These are phyloP conservation scores for Helotiales sp. DNA, from an alignment of 2,329 filamentous ascomycete genomes.

Conservation along the genomic window DNA sequence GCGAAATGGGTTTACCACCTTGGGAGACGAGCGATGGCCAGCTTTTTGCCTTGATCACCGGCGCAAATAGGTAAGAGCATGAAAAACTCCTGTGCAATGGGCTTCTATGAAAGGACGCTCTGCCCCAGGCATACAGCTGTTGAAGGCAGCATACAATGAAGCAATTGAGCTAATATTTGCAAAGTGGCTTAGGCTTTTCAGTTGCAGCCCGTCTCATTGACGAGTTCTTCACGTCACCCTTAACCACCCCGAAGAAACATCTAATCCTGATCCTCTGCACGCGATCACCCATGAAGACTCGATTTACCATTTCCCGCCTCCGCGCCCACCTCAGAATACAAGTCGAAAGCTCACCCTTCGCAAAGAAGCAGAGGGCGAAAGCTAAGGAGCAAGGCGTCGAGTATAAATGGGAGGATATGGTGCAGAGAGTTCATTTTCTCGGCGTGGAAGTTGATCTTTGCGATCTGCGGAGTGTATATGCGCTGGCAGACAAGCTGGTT, in stretches of 20 bases:
- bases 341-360: constrained; percentile 52
- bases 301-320: constrained; percentile 70
- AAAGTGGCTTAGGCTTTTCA: constrained; percentile 83
- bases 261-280: constrained; percentile 86
- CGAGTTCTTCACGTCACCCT: constrained; percentile 77
- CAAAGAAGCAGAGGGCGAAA: constrained; percentile 51
- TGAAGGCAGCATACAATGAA: no score
- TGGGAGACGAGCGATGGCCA: constrained; percentile 49
- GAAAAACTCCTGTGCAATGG: neutral
- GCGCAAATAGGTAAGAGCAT: constrained; percentile 77
- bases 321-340: constrained; percentile 62
- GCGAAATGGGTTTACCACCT: constrained; percentile 42
- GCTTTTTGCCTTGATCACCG: constrained; percentile 75
- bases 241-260: constrained; percentile 67
- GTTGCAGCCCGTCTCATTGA: constrained; percentile 86
- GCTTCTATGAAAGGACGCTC: neutral
- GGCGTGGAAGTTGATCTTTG: constrained; percentile 65
- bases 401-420: constrained; percentile 51
- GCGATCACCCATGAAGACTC: constrained; percentile 74
- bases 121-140: no score
- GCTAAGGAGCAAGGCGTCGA: constrained; percentile 61
- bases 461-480: constrained; percentile 56
- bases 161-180: constrained; percentile 40
- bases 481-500: constrained; percentile 38
- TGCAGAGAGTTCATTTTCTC: constrained; percentile 61